Base-by-base conservation (phyloP, 73 alveolate genomes). In the Paramecium sonneborni region DNA sequence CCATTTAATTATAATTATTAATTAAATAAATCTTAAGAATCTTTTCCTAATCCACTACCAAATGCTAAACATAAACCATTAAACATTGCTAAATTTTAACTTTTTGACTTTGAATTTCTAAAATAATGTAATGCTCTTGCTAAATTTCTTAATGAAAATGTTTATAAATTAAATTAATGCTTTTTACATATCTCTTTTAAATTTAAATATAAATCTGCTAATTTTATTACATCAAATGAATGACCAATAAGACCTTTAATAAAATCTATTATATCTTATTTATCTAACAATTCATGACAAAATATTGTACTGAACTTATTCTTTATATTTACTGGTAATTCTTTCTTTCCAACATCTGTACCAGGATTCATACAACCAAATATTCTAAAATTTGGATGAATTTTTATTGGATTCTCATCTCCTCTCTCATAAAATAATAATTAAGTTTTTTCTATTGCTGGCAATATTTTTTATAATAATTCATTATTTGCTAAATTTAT, bases 301-400 rank as follows among this genome's bases (percentile, higher is more conserved):
- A 93, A 96, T 37, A 99, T 93, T 85, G 98, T 99, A 68, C 98
- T 98, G 86, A 99, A 95, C 85, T 96, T 96, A 57, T 96, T 96
- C 46, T 99, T 95, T 37, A 98, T 92, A 87, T 92, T 95, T 39
- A 93, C 85, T 41, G 99, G 97, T 43, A 97, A 89, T 69, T 96
- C 93, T 92, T 98, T 98, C 94, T 98, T 98, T 39, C 99, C 99
- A 35, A 95, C 97, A 69, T 96, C 95, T 48, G 85, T 57, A n/a
- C 93, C 95, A 43, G 99, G 99, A 85, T 99, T 99, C 99, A 99
- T 99, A 94, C 99, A 98, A 88, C 99, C 99, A 85, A 99, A 98
- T 67, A 99, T 90, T 92, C 99, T 86, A 93, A 99, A 99, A 68
- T 96, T 96, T 18, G 96, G 95, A 86, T 97, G 99, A 28, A 97